These are phyloP conservation scores for Toxicodendron radicans DNA, from an alignment of 345 rosid genomes.

Conservation along the genomic window DNA sequence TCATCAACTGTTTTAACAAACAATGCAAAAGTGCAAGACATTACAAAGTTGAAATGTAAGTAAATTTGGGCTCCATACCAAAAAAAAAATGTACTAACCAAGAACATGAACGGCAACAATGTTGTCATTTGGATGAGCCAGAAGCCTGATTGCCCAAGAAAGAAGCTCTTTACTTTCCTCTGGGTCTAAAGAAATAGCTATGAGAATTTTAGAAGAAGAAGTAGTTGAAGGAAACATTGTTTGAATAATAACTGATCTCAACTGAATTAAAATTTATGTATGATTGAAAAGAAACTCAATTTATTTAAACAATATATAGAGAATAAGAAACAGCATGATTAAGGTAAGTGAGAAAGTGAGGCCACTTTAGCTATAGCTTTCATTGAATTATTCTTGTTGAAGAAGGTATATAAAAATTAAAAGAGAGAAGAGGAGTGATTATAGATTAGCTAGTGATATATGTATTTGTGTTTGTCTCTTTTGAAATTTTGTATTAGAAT, in stretches of 20 bases:
- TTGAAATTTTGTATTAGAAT: conserved; percentile 18
- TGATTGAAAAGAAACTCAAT: conserved; percentile 20
- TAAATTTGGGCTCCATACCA: neutral
- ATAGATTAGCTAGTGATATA: neutral
- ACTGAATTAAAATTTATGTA: neutral
- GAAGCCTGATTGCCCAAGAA: conserved; percentile 76
- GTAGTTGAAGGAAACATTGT: conserved; percentile 51
- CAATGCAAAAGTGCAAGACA: conserved; percentile 9
- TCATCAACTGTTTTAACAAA: conserved; percentile 37
- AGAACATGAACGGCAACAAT: conserved; percentile 77
- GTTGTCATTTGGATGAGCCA: conserved; percentile 72
- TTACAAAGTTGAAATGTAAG: neutral
- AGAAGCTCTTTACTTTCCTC: conserved; percentile 60
- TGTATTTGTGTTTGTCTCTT: neutral
- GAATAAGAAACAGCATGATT: conserved; percentile 41
- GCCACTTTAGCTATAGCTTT: conserved; percentile 18
- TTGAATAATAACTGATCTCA: conserved; percentile 8
- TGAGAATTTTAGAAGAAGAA: conserved; percentile 59
- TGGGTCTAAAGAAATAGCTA: conserved; percentile 67
- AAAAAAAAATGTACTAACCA: conserved; percentile 39
- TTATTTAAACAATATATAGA: conserved; percentile 22
- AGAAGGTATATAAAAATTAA: conserved; percentile 45
- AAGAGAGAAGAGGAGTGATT: conserved; percentile 24
- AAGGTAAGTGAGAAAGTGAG: conserved; percentile 42
- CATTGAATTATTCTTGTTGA: conserved; percentile 49